Evolutionary conservation across 768 basidiomycete genomes (phyloP).

Genomic region (Boletellus ananas): DNA sequence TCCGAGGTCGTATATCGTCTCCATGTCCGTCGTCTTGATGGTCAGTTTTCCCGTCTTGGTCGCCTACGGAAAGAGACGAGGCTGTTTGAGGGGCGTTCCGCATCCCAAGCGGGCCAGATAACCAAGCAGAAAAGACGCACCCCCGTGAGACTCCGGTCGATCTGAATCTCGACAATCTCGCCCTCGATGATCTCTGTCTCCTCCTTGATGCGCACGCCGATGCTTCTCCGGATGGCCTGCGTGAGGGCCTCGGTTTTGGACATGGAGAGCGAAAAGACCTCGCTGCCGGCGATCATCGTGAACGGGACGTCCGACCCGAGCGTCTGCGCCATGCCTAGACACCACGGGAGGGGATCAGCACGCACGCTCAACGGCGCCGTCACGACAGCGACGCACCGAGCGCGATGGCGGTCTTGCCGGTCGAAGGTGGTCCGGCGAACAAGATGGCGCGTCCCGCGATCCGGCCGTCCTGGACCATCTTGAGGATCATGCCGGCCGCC

Average conservation of each 20-base stretch:
- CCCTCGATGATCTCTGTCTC: constrained; percentile 97
- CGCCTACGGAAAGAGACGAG: constrained; percentile 48
- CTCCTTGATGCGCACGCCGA: constrained; percentile 96
- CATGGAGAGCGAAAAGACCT: constrained; percentile 98
- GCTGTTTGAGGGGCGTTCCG: not conserved
- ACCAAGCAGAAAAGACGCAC: constrained; percentile 41
- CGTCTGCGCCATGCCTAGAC: constrained; percentile 89
- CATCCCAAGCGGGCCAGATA: not conserved
- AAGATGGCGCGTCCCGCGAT: constrained; percentile 96
- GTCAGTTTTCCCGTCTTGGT: constrained; percentile 98
- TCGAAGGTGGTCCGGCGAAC: constrained; percentile 95
- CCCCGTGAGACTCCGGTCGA: constrained; percentile 94
- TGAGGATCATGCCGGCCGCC: constrained; percentile 95
- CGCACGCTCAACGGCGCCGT: too few species aligned
- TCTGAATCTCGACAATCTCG: constrained; percentile 98
- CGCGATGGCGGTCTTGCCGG: constrained; percentile 98
- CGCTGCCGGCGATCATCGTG: constrained; percentile 95
- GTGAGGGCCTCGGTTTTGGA: constrained; percentile 98
- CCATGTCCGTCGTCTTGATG: constrained; percentile 99
- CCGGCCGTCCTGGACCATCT: constrained; percentile 95
- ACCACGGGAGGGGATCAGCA: too few species aligned
- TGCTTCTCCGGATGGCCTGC: constrained; percentile 92
- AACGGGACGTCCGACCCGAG: constrained; percentile 94
- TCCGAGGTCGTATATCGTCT: constrained; percentile 97
- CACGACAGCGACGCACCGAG: constrained; percentile 55